Evolutionary conservation across 2,329 filamentous ascomycete species (phyloP).

Genomic region (Colletotrichum sp.): DNA sequence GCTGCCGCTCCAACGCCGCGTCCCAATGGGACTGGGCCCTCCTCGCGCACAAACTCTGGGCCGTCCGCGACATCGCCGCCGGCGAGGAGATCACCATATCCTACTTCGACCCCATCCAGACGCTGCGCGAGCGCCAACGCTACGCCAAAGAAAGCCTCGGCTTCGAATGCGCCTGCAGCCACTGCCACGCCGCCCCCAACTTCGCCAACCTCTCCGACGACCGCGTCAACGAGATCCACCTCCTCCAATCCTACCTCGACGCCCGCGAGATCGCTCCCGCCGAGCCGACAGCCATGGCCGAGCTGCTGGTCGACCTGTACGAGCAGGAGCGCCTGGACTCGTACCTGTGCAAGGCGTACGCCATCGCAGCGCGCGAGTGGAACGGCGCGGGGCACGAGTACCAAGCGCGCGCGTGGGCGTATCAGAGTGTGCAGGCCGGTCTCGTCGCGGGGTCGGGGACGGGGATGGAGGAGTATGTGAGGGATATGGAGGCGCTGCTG

Average conservation of each 20-base stretch:
- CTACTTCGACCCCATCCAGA: background rate
- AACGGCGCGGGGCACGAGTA: background rate
- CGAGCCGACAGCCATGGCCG: background rate
- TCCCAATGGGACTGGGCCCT: background rate
- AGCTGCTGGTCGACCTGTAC: background rate
- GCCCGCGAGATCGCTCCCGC: background rate
- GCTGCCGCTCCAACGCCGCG: background rate
- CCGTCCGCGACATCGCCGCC: background rate
- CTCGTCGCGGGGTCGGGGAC: background rate
- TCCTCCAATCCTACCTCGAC: background rate
- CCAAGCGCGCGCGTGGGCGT: background rate
- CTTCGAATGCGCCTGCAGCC: background rate
- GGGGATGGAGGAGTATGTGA: background rate
- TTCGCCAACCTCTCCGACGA: background rate
- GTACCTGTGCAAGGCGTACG: background rate
- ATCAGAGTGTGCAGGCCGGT: background rate
- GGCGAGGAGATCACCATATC: background rate
- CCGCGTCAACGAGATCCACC: background rate
- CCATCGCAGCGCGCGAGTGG: background rate
- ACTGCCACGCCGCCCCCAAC: background rate
- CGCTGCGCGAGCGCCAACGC: background rate
- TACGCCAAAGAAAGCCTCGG: accelerated
- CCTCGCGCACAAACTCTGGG: background rate
- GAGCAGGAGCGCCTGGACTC: background rate
- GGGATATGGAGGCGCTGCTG: background rate